Conservation (phyloP, 495 filamentous ascomycete species). For the Cenococcum geophilum region DNA sequence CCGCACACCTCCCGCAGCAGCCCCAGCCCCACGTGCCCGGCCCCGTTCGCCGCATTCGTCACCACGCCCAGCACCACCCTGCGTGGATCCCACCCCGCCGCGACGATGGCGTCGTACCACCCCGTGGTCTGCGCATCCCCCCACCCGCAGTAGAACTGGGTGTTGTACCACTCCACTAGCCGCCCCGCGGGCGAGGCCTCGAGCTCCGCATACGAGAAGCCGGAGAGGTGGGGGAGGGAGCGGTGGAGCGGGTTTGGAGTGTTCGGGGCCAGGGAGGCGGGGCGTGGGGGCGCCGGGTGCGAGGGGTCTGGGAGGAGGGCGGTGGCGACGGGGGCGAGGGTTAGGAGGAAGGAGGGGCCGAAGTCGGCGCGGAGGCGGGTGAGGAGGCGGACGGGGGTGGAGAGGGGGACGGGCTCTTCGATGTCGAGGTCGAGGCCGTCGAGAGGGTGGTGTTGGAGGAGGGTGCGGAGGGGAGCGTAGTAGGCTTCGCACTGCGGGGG, state of each 20-base stretch:
- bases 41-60: constrained; percentile 38
- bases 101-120: constrained; percentile 38
- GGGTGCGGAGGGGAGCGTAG: constrained; percentile 37
- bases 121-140: constrained; percentile 34
- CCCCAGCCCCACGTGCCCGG: constrained; percentile 34
- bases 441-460: constrained; percentile 35
- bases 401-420: constrained; percentile 40
- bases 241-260: constrained; percentile 24
- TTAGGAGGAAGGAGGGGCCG: constrained; percentile 42
- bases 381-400: constrained; percentile 35
- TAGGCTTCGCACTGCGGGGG: constrained; percentile 38
- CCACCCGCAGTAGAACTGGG: constrained; percentile 45
- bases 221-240: constrained; percentile 37
- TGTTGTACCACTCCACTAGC: constrained; percentile 43
- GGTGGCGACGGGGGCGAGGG: constrained; percentile 42
- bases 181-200: constrained; percentile 33
- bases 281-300: constrained; percentile 10
- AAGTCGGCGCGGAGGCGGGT: constrained; percentile 40
- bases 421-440: constrained; percentile 44
- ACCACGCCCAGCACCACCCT: constrained; percentile 42
- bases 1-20: constrained; percentile 18
- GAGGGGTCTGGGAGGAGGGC: constrained; percentile 35
- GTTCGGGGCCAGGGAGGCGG: constrained; percentile 14
- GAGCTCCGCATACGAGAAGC: constrained; percentile 41
- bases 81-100: constrained; percentile 38